phyloP scores from a whole-genome alignment of 176 grass and related monocot genomes.

The Cenchrus fungigraminus region DNA sequence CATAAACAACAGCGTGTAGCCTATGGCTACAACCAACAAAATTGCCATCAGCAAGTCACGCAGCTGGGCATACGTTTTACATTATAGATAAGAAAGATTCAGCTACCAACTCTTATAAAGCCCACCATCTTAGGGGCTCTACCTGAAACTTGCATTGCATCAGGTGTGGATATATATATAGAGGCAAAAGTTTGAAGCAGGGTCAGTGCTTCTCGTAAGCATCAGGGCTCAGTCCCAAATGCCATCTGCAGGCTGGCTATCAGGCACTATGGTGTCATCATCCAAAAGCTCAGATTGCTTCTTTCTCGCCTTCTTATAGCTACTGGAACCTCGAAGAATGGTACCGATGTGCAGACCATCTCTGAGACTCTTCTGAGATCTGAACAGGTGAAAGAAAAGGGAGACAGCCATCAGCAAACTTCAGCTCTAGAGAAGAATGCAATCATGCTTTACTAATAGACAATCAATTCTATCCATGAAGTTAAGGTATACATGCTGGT shows the following conservation, averaged over 20 bases:
- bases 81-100: constrained; percentile 4
- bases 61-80: background rate
- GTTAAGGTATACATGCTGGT: background rate
- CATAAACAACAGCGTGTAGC: background rate
- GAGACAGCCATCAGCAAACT: constrained; percentile 19
- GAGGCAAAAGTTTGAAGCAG: background rate
- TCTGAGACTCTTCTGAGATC: constrained; percentile 59
- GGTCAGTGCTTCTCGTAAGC: background rate
- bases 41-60: background rate
- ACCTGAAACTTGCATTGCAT: background rate
- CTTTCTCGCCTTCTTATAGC: constrained; percentile 80
- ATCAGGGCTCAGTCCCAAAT: constrained; percentile 38
- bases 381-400: constrained; percentile 42
- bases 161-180: background rate
- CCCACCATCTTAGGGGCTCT: background rate
- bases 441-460: background rate
- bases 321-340: constrained; percentile 70
- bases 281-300: constrained; percentile 55
- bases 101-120: background rate
- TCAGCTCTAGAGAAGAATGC: constrained; percentile 1
- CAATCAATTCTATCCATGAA: constrained; percentile 22
- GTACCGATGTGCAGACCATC: constrained; percentile 45
- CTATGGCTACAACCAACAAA: constrained; percentile 13
- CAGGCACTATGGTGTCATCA: constrained; percentile 60
- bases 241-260: constrained; percentile 56